Base-by-base conservation (phyloP, 139 green algal genomes). In the Chlorella sp. region DNA sequence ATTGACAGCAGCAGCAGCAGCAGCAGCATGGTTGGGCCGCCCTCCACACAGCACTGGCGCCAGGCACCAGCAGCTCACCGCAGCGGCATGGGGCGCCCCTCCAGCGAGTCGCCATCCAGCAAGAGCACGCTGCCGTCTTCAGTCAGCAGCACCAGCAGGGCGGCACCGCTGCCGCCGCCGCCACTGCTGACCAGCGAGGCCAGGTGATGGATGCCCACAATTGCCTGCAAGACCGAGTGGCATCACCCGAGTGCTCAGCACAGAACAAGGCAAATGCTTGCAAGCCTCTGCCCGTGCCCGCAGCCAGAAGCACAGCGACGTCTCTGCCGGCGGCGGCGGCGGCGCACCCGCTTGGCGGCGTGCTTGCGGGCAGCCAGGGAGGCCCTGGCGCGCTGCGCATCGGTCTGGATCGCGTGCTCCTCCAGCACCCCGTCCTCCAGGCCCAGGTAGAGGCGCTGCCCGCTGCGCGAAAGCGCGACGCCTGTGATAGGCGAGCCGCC, bases 351-450 rank as follows among this genome's bases (percentile, higher is more conserved):
- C 40, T 87, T 91, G 65, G 83, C 65, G 36, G 92, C 58, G 73
- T 89, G 82, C 76, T 90, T 91, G 24, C 87, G 73, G 2, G 90
- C 87, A 22, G 84, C 73, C 51, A 92, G 75, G 1, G 85, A 87
- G 6, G 82, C 72, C 40, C 67, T 41, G 9, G 87, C 67, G 14
- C 62, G n/a, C 8, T 41, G 30, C 7, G 32, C 30, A 19, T 20
- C 56, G 11, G 9, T 60, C 54, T 58, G 26, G 9, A 93, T 67
- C 4, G 79, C 72, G 84, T 92, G 76, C 74, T 92, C 87, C 73
- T 93, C 89, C 30, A 93, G 77, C 64, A 89, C 58, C 14, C 90
- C 90, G 86, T 92, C 90, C 36, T 86, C 88, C 6, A 91, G 67
- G 6, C 90, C 90, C 20, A 93, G 24, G 67, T 90, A 93, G 28